Evolutionary conservation across 371 early-diverging fungal species (phyloP), one percentile per base, ranked within the genome.

Genomic region (Parasitella parasitica): DNA sequence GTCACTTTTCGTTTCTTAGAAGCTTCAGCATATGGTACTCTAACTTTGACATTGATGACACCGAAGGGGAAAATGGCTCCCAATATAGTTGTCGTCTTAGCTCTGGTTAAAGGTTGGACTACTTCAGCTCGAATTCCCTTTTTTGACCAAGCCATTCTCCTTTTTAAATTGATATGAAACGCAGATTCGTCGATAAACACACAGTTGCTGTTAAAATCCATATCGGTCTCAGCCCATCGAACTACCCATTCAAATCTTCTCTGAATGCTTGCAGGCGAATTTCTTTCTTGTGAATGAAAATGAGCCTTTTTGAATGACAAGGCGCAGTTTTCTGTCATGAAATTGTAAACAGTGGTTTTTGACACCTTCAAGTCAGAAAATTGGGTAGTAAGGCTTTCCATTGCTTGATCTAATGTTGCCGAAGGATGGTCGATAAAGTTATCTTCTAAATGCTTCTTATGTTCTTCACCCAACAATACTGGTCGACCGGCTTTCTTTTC

Each of bases 221-320:
- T 24, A 34, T 48, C 56, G 12, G 39, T 37, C 2, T 18, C 15
- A 28, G 37, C 13, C 37, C 37, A 36, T 15, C 41, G 13, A 5
- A 28, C 4, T 5, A 37, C 56, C 41, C 56, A 55, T 11, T 41
- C 15, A 22, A 41, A 55, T 55, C 41, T 18, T 26, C 2, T 18
- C 12, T 54, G 2, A 35, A 57, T 52, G 30, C 16, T 64, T 6
- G 52, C 58, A 32, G n/a, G 35, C 18, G 7, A 24, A 22, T 54
- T 58, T 28, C 64, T 57, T 15, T 43, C 15, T 7, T 43, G 24
- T n/a, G 57, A 35, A 39, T 64, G 18, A 6, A 57, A 12, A 24
- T 57, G 58, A 20, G 63, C 63, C 39, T 56, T 55, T 41, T 63
- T 63, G 11, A 56, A 41, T 24, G 51, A 43, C 16, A 56, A 24